Evolutionary conservation across 306 rosid species (phyloP).

Genomic region (Adenanthera pavonina): DNA sequence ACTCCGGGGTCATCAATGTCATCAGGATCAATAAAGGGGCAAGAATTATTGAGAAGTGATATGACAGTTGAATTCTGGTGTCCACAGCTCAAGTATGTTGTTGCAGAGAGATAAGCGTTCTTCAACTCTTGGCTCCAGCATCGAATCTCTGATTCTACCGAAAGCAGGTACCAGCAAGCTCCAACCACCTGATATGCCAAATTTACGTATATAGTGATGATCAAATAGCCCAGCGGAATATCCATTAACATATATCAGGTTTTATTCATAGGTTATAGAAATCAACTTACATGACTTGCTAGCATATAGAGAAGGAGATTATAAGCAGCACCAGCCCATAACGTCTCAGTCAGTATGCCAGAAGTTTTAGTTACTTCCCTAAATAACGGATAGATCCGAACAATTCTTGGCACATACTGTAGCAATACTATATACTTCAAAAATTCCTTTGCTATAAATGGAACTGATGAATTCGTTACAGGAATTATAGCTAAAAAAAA

Average conservation of each 20-base stretch:
- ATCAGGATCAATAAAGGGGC: no score
- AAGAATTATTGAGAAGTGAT: no score
- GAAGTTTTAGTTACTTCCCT: constrained; percentile 74
- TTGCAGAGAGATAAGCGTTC: no score
- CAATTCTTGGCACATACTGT: constrained; percentile 77
- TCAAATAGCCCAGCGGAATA: constrained; percentile 21
- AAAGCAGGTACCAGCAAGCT: no score
- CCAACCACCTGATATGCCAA: constrained; percentile 58
- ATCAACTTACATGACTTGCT: no score
- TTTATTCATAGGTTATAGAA: constrained; percentile 51
- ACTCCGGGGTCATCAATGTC: no score
- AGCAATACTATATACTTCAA: constrained; percentile 51
- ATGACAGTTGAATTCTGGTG: no score
- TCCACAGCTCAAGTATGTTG: no score
- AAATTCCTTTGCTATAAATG: constrained; percentile 53
- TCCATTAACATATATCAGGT: not conserved
- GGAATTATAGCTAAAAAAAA: constrained; percentile 51
- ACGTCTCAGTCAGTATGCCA: constrained; percentile 82
- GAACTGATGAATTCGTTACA: constrained; percentile 4
- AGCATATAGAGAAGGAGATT: constrained; percentile 85
- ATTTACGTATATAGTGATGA: constrained; percentile 23
- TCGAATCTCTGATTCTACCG: no score
- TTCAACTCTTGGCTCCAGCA: no score
- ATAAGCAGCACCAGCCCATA: constrained; percentile 85
- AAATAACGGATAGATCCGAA: constrained; percentile 68